A percentile compares a stretch with the other conserved stretches of the same genome.
Evolutionary conservation across 805 yeast genomes (phyloP).

Genomic region (Wickerhamomyces chambardii): DNA sequence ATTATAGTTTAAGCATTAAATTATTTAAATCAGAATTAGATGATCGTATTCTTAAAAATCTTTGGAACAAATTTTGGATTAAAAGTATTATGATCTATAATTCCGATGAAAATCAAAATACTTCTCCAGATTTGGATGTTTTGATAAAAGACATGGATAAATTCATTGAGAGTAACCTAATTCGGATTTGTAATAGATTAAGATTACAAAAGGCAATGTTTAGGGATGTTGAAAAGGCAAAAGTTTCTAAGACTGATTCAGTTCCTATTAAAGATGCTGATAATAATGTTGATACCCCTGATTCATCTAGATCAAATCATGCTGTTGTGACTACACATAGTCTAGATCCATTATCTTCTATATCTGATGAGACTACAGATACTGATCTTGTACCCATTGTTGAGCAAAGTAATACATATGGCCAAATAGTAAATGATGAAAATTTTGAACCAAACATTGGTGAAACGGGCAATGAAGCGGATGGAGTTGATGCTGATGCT

Average conservation of each 20-base stretch:
- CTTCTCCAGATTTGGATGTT: conserved; percentile 1
- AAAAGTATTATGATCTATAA: conserved; percentile 23
- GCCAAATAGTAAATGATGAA: no score
- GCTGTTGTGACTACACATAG: no score
- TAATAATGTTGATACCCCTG: no score
- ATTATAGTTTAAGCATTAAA: conserved; percentile 57
- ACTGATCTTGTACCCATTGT: no score
- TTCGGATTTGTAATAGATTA: neutral
- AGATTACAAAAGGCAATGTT: neutral
- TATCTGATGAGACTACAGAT: no score
- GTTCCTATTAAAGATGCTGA: neutral
- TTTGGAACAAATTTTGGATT: conserved; percentile 40
- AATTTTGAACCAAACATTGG: no score
- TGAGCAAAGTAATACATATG: no score
- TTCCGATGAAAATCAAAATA: neutral
- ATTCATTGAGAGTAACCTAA: neutral
- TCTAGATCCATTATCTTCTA: no score
- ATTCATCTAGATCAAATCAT: no score
- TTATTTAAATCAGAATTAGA: conserved; percentile 49
- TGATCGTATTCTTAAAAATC: conserved; percentile 28
- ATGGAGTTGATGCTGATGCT: conserved; percentile 1
- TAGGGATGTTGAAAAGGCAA: no score
- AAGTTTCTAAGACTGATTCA: neutral
- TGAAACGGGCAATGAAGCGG: neutral
- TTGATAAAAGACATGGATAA: neutral